Evolutionary conservation across 306 rosid species (phyloP).

Genomic region (Cicer bijugum): DNA sequence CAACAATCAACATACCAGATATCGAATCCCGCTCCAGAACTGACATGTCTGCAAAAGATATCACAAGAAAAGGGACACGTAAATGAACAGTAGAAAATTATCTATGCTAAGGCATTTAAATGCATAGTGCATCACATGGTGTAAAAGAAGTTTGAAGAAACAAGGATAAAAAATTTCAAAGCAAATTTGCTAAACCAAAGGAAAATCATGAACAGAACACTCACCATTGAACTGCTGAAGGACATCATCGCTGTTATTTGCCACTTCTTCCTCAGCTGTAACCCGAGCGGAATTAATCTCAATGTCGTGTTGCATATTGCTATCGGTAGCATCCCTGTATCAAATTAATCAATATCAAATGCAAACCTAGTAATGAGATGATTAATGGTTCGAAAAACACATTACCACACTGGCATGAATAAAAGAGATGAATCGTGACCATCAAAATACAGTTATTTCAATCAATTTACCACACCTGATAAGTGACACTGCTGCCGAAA

Average conservation of each 20-base stretch:
- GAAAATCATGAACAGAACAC: slow-evolving; percentile 34
- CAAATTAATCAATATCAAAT: slow-evolving; percentile 33
- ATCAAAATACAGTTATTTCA: not conserved
- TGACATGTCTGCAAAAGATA: slow-evolving; percentile 55
- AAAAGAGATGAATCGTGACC: not conserved
- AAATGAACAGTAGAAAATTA: not conserved
- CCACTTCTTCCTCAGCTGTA: slow-evolving; percentile 69
- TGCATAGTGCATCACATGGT: not conserved
- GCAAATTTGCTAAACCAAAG: not conserved
- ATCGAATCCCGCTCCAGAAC: slow-evolving; percentile 58
- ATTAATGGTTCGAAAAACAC: not conserved
- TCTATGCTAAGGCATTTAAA: not conserved
- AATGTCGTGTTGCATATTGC: slow-evolving; percentile 63
- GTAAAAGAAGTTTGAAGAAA: not conserved
- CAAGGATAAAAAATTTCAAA: not conserved
- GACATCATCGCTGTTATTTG: slow-evolving; percentile 57
- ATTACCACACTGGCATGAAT: not conserved
- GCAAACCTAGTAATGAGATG: not conserved
- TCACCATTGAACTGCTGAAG: slow-evolving; percentile 67
- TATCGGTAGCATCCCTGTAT: slow-evolving; percentile 65
- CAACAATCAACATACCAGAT: slow-evolving; percentile 53
- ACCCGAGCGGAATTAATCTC: slow-evolving; percentile 69
- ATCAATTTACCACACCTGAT: slow-evolving; percentile 63
- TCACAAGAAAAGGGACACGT: slow-evolving; percentile 29
- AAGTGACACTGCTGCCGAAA: slow-evolving; percentile 57